Evolutionary conservation across 257 asterid species (phyloP), one percentile per base, ranked within the genome.

Genomic region (Capsicum chinense): DNA sequence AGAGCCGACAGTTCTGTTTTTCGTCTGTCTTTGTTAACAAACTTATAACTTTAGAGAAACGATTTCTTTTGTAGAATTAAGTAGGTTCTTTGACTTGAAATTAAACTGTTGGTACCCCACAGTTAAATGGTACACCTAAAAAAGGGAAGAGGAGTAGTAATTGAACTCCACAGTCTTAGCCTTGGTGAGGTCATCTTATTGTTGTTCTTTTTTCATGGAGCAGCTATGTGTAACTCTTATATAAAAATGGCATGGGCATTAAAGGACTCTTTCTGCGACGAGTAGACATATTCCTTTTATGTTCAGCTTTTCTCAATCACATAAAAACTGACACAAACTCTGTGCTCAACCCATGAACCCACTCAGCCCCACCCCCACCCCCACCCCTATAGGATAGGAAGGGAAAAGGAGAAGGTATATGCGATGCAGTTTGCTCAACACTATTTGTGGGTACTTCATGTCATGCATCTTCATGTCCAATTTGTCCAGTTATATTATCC

Each of bases 401-500:
- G 16, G 39, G 42, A 73, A 73, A 39, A 47, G 37, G 6, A n/a
- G n/a, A 16, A 73, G 80, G 42, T 73, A 10, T 39, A 80, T 44
- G 64, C 0, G 15, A 10, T 80, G 66, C 57, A 60, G 84, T 62
- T 39, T 42, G 60, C 59, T 59, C 56, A 42, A 10, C 56, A 60
- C 15, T 39, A 59, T 80, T 9, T 2, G 33, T 21, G 59, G 68
- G 52, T 79, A 79, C 39, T 56, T 59, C 57, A 79, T 47, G 47
- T 80, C 42, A 70, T 62, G 60, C 74, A 3, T 26, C 47, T 37
- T 66, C 39, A 14, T 52, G 17, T 12, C 42, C 64, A 21, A 8
- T 81, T 62, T 39, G 17, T 33, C 62, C 57, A 14, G 42, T 19
- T 74, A 12, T 62, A 56, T 67, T 82, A 80, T 76, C 85, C 79